Evolutionary conservation across 2,329 filamentous ascomycete species (phyloP).

Genomic region (Trichoderma sp.): DNA sequence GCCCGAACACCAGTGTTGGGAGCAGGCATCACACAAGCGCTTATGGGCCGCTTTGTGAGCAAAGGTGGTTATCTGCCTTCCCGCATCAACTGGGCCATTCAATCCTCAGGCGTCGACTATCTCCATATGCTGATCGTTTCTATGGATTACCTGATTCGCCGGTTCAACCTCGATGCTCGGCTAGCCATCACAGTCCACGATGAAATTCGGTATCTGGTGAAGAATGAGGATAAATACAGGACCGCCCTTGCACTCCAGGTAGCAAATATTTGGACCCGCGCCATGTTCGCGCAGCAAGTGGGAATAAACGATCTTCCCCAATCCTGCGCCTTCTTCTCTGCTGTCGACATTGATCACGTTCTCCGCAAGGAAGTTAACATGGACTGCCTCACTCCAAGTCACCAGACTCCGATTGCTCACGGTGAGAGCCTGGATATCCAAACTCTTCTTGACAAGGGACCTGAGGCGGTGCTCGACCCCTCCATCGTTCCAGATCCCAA

Average conservation of each 20-base stretch:
- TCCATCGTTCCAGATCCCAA: slow-evolving; percentile 52
- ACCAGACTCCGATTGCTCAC: slow-evolving; percentile 71
- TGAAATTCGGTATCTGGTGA: slow-evolving; percentile 91
- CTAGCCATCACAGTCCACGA: slow-evolving; percentile 94
- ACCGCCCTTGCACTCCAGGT: slow-evolving; percentile 91
- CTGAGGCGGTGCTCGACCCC: slow-evolving; percentile 66
- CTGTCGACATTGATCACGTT: slow-evolving; percentile 91
- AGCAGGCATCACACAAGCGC: slow-evolving; percentile 91
- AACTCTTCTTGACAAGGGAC: slow-evolving; percentile 70
- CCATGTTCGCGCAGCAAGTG: slow-evolving; percentile 96
- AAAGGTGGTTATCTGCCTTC: slow-evolving; percentile 93
- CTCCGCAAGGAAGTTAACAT: slow-evolving; percentile 98
- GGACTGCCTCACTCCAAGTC: slow-evolving; percentile 91
- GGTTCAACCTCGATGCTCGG: slow-evolving; percentile 80
- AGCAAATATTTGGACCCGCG: slow-evolving; percentile 92
- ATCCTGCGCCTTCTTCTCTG: slow-evolving; percentile 91
- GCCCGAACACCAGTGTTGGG: slow-evolving; percentile 89
- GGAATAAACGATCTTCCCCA: slow-evolving; percentile 95
- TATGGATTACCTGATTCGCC: slow-evolving; percentile 90
- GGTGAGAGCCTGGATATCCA: slow-evolving; percentile 85
- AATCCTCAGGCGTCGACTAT: slow-evolving; percentile 96
- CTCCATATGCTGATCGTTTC: slow-evolving; percentile 86
- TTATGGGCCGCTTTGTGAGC: slow-evolving; percentile 83
- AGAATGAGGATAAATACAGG: slow-evolving; percentile 79
- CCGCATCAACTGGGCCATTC: slow-evolving; percentile 98